These are phyloP conservation scores for Solanum aculeatissimum DNA, from an alignment of 305 asterid species.

Conservation along the genomic window DNA sequence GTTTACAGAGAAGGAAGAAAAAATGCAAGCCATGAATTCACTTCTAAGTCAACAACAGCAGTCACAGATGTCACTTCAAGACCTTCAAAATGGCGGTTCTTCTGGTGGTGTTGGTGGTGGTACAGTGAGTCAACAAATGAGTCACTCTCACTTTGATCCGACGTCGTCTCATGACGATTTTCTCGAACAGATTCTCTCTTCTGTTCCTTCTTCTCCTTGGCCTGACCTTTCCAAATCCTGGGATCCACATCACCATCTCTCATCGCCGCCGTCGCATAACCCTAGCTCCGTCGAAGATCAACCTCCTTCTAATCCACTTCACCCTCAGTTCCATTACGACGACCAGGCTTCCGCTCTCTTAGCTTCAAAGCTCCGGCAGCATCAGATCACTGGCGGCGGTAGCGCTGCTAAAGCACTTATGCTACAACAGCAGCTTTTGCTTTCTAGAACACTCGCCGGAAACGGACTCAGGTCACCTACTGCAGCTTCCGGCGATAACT, in stretches of 20 bases:
- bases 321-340: conserved; percentile 1
- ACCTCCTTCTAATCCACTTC: not conserved
- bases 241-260: conserved; percentile 9
- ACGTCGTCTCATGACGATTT: conserved; percentile 32
- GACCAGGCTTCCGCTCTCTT: conserved; percentile 33
- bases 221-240: conserved; percentile 19
- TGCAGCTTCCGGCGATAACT: conserved; percentile 3
- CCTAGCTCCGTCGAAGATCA: not conserved
- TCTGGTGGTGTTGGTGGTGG: not conserved
- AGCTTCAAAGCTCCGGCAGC: conserved; percentile 51
- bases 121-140: not conserved
- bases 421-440: conserved; percentile 45
- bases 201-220: conserved; percentile 41
- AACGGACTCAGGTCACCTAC: conserved; percentile 14
- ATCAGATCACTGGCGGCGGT: conserved; percentile 38
- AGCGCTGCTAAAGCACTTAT: conserved; percentile 36
- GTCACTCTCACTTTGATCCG: conserved; percentile 16
- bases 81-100: conserved; percentile 12
- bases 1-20: not conserved
- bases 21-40: conserved; percentile 30
- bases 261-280: conserved; percentile 13
- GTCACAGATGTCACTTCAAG: conserved; percentile 11
- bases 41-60: conserved; percentile 14
- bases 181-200: conserved; percentile 35
- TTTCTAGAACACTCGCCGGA: conserved; percentile 32